These are phyloP conservation scores for Wallacemonas rigidus DNA, from an alignment of 208 protist species.

Conservation along the genomic window DNA sequence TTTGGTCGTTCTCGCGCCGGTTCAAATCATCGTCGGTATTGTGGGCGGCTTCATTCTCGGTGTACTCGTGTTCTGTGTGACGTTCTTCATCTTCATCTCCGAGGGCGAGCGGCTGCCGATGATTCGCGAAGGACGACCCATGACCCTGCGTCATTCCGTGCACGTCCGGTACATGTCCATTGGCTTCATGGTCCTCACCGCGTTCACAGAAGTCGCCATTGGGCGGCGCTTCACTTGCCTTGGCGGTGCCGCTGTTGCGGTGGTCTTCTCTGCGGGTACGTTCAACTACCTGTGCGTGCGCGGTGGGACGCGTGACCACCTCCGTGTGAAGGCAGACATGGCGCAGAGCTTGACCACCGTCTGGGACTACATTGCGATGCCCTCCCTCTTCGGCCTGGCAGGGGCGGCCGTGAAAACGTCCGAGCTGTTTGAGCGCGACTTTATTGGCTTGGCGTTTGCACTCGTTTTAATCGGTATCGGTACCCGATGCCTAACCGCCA, in stretches of 20 bases:
- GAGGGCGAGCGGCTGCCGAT: slow-evolving; percentile 46
- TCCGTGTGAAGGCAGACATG: slow-evolving; percentile 44
- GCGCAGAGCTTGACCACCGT: slow-evolving; percentile 41
- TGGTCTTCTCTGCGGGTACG: slow-evolving; percentile 36
- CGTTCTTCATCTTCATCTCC: slow-evolving; percentile 53
- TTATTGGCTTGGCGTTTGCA: slow-evolving; percentile 39
- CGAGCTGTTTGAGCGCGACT: slow-evolving; percentile 43
- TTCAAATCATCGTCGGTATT: slow-evolving; percentile 57
- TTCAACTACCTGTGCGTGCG: slow-evolving; percentile 58
- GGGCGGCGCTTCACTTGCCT: slow-evolving; percentile 35
- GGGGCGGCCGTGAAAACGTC: slow-evolving; percentile 44
- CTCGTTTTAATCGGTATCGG: slow-evolving; percentile 51
- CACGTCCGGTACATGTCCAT: slow-evolving; percentile 48
- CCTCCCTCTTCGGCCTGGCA: slow-evolving; percentile 52
- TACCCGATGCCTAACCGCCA: slow-evolving; percentile 38
- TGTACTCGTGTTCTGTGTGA: slow-evolving; percentile 34
- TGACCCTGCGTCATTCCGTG: slow-evolving; percentile 51
- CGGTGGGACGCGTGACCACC: slow-evolving; percentile 34
- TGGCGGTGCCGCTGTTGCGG: slow-evolving; percentile 38
- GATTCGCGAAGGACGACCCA: slow-evolving; percentile 25
- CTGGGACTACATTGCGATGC: slow-evolving; percentile 68
- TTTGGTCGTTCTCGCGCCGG: slow-evolving; percentile 40
- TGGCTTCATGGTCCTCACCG: slow-evolving; percentile 45
- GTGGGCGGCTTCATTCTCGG: slow-evolving; percentile 46
- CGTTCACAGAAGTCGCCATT: slow-evolving; percentile 29